A percentile compares a stretch with the other conserved stretches of the same genome.
These are phyloP conservation scores for Cenchrus purpureus DNA, from an alignment of 176 grass and related monocot species.

Conservation along the genomic window DNA sequence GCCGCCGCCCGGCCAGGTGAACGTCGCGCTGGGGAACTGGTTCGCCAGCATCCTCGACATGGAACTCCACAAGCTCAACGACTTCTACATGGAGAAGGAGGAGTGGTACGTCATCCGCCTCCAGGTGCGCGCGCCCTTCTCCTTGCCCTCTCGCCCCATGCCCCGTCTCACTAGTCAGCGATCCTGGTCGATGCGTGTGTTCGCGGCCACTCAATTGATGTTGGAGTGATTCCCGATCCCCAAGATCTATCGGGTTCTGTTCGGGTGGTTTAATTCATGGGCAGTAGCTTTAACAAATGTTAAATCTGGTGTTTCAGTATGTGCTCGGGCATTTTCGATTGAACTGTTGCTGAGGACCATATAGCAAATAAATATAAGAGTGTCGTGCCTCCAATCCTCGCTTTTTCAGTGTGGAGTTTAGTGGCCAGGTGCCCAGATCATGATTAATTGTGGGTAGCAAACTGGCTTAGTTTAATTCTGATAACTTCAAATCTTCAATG, in stretches of 20 bases:
- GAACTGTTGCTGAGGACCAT: neutral
- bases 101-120: conserved; percentile 96
- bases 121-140: conserved; percentile 50
- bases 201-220: neutral
- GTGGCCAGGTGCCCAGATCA: neutral
- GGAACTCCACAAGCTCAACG: conserved; percentile 93
- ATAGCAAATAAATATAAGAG: neutral
- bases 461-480: neutral
- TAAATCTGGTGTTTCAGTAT: neutral
- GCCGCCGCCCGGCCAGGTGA: neutral
- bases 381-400: neutral
- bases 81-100: conserved; percentile 97
- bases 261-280: neutral
- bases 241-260: neutral
- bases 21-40: conserved; percentile 59
- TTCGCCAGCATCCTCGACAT: conserved; percentile 79
- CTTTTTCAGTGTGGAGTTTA: neutral
- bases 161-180: neutral
- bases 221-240: neutral
- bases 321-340: neutral
- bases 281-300: neutral
- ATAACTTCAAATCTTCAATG: neutral
- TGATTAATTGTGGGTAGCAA: neutral
- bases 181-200: neutral
- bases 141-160: neutral